Evolutionary conservation across 2,329 filamentous ascomycete species (phyloP).

Genomic region (Colletotrichum orchidophilum): DNA sequence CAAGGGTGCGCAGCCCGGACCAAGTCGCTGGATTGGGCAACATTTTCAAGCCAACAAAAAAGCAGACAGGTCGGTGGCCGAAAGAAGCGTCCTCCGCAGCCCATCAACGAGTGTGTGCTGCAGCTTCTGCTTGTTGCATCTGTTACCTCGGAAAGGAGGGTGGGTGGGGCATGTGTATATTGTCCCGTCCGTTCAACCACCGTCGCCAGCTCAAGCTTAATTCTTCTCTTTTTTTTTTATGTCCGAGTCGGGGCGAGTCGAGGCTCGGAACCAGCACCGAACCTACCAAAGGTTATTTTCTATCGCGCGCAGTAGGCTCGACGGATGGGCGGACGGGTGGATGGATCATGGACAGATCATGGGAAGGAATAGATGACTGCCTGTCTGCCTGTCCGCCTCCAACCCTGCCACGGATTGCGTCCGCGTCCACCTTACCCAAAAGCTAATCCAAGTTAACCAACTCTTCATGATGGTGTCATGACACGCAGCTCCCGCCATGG

Average conservation of each 20-base stretch:
- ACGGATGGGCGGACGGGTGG: not conserved
- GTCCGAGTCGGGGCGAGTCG: not conserved
- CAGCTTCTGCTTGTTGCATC: not conserved
- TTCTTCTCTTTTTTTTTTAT: constrained; percentile 5
- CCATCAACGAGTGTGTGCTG: not conserved
- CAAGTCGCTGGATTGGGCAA: constrained; percentile 6
- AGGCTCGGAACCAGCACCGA: constrained; percentile 1
- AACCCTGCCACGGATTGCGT: not conserved
- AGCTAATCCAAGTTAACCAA: not conserved
- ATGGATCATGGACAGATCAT: not conserved
- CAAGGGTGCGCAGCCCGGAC: constrained; percentile 1
- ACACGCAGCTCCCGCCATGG: not conserved
- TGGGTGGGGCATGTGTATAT: not conserved
- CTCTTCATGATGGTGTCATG: not conserved
- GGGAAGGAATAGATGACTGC: not conserved
- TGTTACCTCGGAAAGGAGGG: not conserved
- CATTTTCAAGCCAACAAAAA: not conserved
- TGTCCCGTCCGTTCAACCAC: not conserved
- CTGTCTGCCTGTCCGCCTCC: no score
- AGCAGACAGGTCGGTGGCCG: constrained; percentile 12
- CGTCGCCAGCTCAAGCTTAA: constrained; percentile 7
- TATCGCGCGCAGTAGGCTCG: not conserved
- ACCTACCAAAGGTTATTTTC: not conserved
- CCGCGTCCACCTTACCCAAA: not conserved
- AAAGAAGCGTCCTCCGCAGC: constrained; percentile 14